Percentiles rank a stretch among this genome's conserved stretches.
phyloP scores from a whole-genome alignment of 371 early-diverging fungal genomes.

The Capillidium rhysosporum region DNA sequence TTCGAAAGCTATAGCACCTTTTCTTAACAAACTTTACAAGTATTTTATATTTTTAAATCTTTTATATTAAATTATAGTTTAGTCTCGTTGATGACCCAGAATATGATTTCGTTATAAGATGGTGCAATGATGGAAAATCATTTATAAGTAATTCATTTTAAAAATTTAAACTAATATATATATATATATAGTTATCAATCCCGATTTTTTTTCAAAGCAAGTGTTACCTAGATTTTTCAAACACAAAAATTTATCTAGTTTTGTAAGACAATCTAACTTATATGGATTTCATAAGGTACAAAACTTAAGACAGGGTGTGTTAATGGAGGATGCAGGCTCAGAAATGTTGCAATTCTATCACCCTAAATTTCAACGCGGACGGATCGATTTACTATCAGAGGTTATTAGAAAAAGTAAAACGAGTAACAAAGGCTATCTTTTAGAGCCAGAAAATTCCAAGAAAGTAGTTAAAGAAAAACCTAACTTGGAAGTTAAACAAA shows the following conservation, averaged over 20 bases:
- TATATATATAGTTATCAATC: conserved; percentile 26
- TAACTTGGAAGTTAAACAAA: neutral
- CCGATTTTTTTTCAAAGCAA: conserved; percentile 64
- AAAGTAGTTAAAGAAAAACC: neutral
- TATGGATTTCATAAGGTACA: conserved; percentile 72
- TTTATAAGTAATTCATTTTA: conserved; percentile 15
- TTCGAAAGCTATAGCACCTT: neutral
- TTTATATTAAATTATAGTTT: neutral
- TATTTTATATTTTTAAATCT: neutral
- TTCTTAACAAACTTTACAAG: conserved; percentile 3
- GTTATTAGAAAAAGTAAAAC: neutral
- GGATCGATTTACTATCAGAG: conserved; percentile 19
- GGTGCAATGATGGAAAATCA: conserved; percentile 56
- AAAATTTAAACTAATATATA: neutral
- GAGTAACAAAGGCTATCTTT: too few species aligned
- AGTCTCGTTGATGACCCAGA: conserved; percentile 48
- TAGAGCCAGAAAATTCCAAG: too few species aligned
- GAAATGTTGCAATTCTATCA: conserved; percentile 37
- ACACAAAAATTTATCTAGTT: conserved; percentile 81
- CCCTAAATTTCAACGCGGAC: conserved; percentile 28
- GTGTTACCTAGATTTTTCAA: conserved; percentile 82
- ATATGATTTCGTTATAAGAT: conserved; percentile 45
- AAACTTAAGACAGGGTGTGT: conserved; percentile 54
- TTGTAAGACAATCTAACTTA: conserved; percentile 91
- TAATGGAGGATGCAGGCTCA: conserved; percentile 29